A percentile compares a stretch with the other conserved stretches of the same genome.
These are phyloP conservation scores for Raddia guianensis DNA, from an alignment of 176 grass and related monocot species.

Conservation along the genomic window DNA sequence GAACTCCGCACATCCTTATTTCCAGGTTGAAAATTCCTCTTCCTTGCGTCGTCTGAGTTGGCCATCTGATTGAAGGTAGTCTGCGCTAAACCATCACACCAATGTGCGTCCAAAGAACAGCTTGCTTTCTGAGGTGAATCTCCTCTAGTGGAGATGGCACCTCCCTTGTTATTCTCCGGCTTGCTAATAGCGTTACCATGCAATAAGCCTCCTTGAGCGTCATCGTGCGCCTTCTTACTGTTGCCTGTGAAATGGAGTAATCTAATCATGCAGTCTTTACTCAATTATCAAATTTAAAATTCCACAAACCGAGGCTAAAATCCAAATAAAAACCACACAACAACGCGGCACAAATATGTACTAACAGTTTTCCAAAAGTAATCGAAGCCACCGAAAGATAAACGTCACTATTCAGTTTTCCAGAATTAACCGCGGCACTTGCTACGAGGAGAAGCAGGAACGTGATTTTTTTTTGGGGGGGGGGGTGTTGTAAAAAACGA, in stretches of 20 bases:
- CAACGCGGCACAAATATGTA: not conserved
- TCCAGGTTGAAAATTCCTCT: conserved; percentile 35
- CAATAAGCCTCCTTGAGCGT: not conserved
- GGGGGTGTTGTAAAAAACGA: not conserved
- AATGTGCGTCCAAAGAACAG: not conserved
- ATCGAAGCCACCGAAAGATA: too few species aligned
- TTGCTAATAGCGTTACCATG: not conserved
- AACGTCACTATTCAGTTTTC: too few species aligned
- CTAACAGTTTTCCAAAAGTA: too few species aligned
- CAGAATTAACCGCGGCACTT: too few species aligned
- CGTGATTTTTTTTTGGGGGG: not conserved
- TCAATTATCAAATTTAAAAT: not conserved
- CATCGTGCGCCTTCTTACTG: not conserved
- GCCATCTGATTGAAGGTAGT: conserved; percentile 1
- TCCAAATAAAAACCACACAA: not conserved
- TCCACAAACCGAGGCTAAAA: not conserved
- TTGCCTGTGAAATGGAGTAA: not conserved
- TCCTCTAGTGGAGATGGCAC: not conserved
- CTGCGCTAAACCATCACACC: not conserved
- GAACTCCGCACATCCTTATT: conserved; percentile 22
- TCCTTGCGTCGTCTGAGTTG: conserved; percentile 16
- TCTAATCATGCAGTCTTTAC: not conserved
- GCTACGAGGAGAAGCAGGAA: not conserved
- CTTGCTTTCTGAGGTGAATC: conserved; percentile 11
- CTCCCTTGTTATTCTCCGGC: not conserved